Percentiles rank a stretch among this genome's conserved stretches.
Conservation (phyloP, 2,329 filamentous ascomycete species). For the Phialophora verrucosa region DNA sequence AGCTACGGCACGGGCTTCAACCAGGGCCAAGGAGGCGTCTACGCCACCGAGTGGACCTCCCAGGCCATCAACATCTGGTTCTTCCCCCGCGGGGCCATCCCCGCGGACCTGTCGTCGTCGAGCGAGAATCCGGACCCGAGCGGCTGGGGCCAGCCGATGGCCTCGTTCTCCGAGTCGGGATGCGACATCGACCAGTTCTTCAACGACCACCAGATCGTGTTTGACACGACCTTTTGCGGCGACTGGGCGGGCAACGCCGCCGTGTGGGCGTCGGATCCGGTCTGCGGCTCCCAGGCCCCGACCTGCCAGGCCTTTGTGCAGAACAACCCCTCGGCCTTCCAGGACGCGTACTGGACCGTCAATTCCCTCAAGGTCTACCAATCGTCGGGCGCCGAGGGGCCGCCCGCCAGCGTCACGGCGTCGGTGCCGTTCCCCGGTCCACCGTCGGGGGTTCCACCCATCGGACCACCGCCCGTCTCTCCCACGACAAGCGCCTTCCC, state of each 20-base stretch:
- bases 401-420: not conserved
- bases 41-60: conserved; percentile 77
- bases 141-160: conserved; percentile 71
- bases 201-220: conserved; percentile 73
- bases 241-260: conserved; percentile 73
- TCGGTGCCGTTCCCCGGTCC: conserved; percentile 4
- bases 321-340: conserved; percentile 71
- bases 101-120: conserved; percentile 62
- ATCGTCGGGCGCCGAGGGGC: conserved; percentile 5
- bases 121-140: conserved; percentile 65
- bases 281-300: conserved; percentile 64
- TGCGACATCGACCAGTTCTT: conserved; percentile 78
- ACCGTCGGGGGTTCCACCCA: conserved; percentile 9
- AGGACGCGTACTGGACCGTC: conserved; percentile 63
- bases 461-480: conserved; percentile 13
- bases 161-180: conserved; percentile 66
- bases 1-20: conserved; percentile 76
- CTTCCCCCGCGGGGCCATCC: conserved; percentile 73
- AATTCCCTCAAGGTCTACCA: conserved; percentile 37
- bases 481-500: not conserved
- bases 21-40: conserved; percentile 69
- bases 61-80: conserved; percentile 78
- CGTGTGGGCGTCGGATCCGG: conserved; percentile 64
- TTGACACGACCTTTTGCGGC: conserved; percentile 86
- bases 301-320: conserved; percentile 76